A percentile compares a stretch with the other conserved stretches of the same genome.
Evolutionary conservation across 257 asterid genomes (phyloP).

Genomic region (Echites panduratus): DNA sequence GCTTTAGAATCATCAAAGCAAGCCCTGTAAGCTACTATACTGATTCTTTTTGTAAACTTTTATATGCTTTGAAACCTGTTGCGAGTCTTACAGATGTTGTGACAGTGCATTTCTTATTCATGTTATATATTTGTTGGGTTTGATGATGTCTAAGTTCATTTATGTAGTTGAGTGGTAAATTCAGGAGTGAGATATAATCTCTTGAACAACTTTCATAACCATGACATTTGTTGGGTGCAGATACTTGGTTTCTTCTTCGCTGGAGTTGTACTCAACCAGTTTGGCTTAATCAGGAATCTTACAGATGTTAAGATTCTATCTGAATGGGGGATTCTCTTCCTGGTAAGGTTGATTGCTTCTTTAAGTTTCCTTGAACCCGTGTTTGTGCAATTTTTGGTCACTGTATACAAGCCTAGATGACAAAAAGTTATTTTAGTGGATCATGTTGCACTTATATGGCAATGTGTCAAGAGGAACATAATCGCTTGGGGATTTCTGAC

Average conservation of each 20-base stretch:
- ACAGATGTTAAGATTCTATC: slow-evolving; percentile 91
- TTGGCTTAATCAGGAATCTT: slow-evolving; percentile 86
- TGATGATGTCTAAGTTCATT: too few relatives aligned
- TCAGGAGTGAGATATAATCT: neutral
- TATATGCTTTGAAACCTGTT: neutral
- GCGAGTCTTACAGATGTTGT: neutral
- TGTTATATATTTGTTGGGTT: too few relatives aligned
- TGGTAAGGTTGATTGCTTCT: slow-evolving; percentile 45
- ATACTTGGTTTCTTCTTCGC: slow-evolving; percentile 98
- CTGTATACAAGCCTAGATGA: too few relatives aligned
- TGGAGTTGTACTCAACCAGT: slow-evolving; percentile 91
- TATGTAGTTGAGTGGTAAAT: neutral
- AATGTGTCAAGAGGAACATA: too few relatives aligned
- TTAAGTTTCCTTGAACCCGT: too few relatives aligned
- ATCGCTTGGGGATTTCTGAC: too few relatives aligned
- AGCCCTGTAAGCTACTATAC: slow-evolving; percentile 75
- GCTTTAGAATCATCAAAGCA: slow-evolving; percentile 75
- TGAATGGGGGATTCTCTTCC: slow-evolving; percentile 98
- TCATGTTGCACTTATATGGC: too few relatives aligned
- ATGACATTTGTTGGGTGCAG: slow-evolving; percentile 46
- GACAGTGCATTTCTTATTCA: neutral
- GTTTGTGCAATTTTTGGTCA: too few relatives aligned
- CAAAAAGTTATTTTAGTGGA: too few relatives aligned
- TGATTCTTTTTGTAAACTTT: neutral
- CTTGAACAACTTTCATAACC: neutral